Percentiles rank a stretch among this genome's conserved stretches.
Evolutionary conservation across 2,329 filamentous ascomycete species (phyloP).

Genomic region (Curvularia verruculosa): DNA sequence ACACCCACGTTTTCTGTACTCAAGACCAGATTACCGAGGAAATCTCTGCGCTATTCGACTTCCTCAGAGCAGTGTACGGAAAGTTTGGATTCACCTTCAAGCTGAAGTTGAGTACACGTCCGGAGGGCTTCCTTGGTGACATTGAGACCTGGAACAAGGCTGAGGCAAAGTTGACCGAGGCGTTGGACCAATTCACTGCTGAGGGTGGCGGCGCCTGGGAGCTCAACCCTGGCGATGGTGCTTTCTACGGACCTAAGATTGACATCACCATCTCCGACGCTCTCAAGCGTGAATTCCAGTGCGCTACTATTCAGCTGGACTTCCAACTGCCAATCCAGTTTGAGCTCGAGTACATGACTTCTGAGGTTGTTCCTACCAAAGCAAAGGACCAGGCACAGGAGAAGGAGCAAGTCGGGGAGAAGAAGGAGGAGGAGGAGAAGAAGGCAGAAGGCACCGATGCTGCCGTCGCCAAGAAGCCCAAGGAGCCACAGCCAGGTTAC

Average conservation of each 20-base stretch:
- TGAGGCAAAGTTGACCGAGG: slow-evolving; percentile 78
- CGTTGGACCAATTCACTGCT: slow-evolving; percentile 73
- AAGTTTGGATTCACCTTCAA: slow-evolving; percentile 90
- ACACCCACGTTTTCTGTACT: slow-evolving; percentile 94
- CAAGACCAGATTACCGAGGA: slow-evolving; percentile 78
- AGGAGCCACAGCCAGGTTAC: slow-evolving; percentile 58
- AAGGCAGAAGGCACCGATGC: slow-evolving; percentile 24
- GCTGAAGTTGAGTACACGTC: slow-evolving; percentile 89
- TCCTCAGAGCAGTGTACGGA: slow-evolving; percentile 79
- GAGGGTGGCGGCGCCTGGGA: slow-evolving; percentile 75
- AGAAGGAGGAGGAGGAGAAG: slow-evolving; percentile 32
- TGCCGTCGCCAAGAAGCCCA: slow-evolving; percentile 32
- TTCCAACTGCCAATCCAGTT: slow-evolving; percentile 88
- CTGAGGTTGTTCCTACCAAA: slow-evolving; percentile 61
- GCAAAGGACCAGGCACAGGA: slow-evolving; percentile 38
- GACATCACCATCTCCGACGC: slow-evolving; percentile 94
- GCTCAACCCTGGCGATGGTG: slow-evolving; percentile 91
- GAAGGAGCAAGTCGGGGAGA: slow-evolving; percentile 29
- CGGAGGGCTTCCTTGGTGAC: slow-evolving; percentile 87
- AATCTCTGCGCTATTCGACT: slow-evolving; percentile 85
- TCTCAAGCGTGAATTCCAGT: slow-evolving; percentile 82
- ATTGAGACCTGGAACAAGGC: slow-evolving; percentile 88
- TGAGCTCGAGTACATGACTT: slow-evolving; percentile 82
- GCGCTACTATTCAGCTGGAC: slow-evolving; percentile 92
- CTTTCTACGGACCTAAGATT: slow-evolving; percentile 98